Base-by-base conservation (phyloP, 2,329 filamentous ascomycete genomes). In the Plectosphaerella plurivora region DNA sequence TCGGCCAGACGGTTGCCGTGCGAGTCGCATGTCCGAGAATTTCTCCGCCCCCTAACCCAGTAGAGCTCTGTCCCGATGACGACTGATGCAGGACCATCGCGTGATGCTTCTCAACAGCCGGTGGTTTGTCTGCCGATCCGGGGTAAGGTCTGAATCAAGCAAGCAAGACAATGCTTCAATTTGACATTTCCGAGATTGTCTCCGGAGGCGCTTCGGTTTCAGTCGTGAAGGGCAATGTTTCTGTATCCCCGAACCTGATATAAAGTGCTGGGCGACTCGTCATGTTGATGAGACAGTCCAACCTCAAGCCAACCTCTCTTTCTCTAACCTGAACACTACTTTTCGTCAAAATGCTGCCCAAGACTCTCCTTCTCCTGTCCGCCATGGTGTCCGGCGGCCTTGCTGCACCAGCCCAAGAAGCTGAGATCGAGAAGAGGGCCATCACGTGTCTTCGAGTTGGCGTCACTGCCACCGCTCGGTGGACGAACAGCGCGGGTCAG, bases 401-500 rank as follows among this genome's bases (percentile, higher is more conserved):
- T 3, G 58, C 57, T 3, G 53, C 51, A 2, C 59, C 59, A 2
- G 47, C 56, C 3, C 47, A 49, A 14, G 36, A 41, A 12, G 28
- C 37, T 14, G 49, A 33, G 15, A 55, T 60, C 33, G 36, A 55
- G 8, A 63, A 60, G 49, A 51, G 62, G n/a, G 53, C 67, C 15
- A 65, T 74, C 28, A 68, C 66, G 2, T 76, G 73, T 54, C 61
- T 75, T 5, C 64, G 53, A 2, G 61, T 73, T 8, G 70, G 71
- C 7, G 54, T 63, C 9, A 70, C 68, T 2, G 74, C 74, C 5
- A 77, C 71, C 6, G 75, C 75, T 11, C 66, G 57, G 18, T 78
- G 75, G 75, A 76, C 65, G 2, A 74, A 77, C 46, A 62, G 63
- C 46, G 70, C 66, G 0, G 72, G 72, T 0, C 57, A 72, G 55